Percentiles rank a stretch among this genome's conserved stretches.
These are phyloP conservation scores for Oryza brachyantha DNA, from an alignment of 176 grass and related monocot genomes.

Conservation along the genomic window DNA sequence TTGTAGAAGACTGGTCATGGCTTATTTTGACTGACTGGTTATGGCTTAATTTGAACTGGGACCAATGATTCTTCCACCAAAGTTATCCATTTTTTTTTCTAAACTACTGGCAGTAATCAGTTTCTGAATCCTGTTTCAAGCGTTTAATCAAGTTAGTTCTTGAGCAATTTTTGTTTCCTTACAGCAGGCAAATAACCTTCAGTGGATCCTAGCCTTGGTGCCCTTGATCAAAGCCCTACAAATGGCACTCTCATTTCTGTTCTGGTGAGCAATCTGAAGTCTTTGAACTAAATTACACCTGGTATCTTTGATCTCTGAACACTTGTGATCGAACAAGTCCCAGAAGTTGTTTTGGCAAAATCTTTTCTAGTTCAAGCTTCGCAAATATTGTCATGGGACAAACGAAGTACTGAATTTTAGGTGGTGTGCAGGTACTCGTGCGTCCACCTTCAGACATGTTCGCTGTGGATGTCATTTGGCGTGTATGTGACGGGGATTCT, in stretches of 20 bases:
- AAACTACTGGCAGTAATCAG: background rate
- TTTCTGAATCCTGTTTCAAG: background rate
- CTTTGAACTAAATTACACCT: background rate
- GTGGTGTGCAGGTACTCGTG: conserved; percentile 73
- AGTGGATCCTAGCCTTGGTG: conserved; percentile 84
- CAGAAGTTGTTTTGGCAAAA: background rate
- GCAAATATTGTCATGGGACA: background rate
- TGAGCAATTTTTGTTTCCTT: background rate
- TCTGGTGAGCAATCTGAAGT: conserved; percentile 58
- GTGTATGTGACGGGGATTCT: conserved; percentile 94
- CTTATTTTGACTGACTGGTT: background rate
- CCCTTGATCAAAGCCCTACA: conserved; percentile 81
- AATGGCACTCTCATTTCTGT: conserved; percentile 81
- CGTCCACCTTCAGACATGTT: conserved; percentile 78
- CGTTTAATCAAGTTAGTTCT: background rate
- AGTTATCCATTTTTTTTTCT: background rate
- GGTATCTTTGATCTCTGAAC: background rate
- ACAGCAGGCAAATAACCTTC: conserved; percentile 66
- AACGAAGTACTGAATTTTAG: conserved; percentile 3
- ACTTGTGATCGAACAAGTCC: background rate
- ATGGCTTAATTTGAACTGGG: background rate
- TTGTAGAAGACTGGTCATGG: background rate
- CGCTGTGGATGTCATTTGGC: conserved; percentile 96
- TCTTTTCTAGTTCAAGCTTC: background rate
- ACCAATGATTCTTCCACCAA: background rate